Base-by-base conservation (phyloP, 805 yeast genomes). In the Saccharomycopsis fibuligera region DNA sequence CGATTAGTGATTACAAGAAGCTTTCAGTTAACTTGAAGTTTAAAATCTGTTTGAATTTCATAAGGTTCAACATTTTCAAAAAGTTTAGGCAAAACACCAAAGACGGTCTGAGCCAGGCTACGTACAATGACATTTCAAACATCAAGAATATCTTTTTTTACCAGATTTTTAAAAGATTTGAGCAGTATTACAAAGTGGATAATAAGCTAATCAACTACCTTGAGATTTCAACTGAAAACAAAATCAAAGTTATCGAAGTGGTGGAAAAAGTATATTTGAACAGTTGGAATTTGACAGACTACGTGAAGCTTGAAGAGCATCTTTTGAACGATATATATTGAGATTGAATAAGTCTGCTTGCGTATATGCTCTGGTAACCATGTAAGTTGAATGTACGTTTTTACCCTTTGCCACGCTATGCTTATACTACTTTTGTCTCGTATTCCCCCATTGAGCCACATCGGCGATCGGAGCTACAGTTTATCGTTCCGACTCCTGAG, bases 241-340 rank as follows among this genome's bases (percentile, higher is more conserved):
- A 50, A 30, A 4, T 42, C 19, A 33, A 35, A 17, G 50, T 50
- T 4, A 42, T 50, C 21, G 48, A 42, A 21, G 30, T 37, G 19
- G 53, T 50, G 2, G 53, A 50, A 36, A 50, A 50, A 19, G 53
- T 50, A 5, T 46, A 50, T 21, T 30, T 50, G n/a, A 47, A 42
- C 25, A 21, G 22, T 29, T 47, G 49, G 53, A 45, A 41, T 21
- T 24, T 49, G 6, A 22, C 29, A n/a, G 45, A 38, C 16, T 22
- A 31, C 21, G 25, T 30, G 14, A 49, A 35, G 23, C 27, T 50
- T 14, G 50, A 42, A n/a, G 44, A 30, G 6, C 16, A 37, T 9
- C n/a, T 44, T 10, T 24, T 44, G 6, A 35, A 12, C 16, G 42
- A 44, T 16, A 21, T 44, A 35, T 44, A 44, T 9, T 30, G 10